Conservation (phyloP, 306 rosid species). For the Corylus heterophylla region DNA sequence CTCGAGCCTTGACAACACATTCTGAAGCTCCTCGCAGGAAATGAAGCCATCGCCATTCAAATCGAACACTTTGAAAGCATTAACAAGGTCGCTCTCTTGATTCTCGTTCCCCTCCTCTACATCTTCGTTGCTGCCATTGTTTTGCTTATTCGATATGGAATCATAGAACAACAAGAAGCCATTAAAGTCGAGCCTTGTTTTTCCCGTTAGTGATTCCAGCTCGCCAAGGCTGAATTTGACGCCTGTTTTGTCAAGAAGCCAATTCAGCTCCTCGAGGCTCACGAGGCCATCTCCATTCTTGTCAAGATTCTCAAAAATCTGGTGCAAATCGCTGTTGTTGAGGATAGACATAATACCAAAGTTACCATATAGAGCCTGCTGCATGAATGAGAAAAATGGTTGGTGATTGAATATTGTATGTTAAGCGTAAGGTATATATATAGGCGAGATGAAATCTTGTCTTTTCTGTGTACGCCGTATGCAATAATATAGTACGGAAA, state of each 20-base stretch:
- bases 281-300: conserved; percentile 59
- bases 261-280: conserved; percentile 61
- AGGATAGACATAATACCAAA: conserved; percentile 43
- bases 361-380: not conserved
- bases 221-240: conserved; percentile 40
- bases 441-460: too few species aligned
- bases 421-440: too few species aligned
- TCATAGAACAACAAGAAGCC: conserved; percentile 66
- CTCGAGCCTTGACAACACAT: conserved; percentile 59
- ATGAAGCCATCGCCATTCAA: conserved; percentile 80
- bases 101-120: conserved; percentile 18
- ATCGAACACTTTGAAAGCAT: conserved; percentile 79
- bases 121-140: conserved; percentile 21
- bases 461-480: too few species aligned
- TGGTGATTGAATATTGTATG: too few species aligned
- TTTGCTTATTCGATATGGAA: conserved; percentile 42
- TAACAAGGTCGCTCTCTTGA: conserved; percentile 53
- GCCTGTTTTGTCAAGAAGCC: conserved; percentile 41
- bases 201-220: conserved; percentile 54
- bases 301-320: conserved; percentile 70
- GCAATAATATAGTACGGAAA: too few species aligned
- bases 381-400: not conserved
- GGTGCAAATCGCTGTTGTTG: conserved; percentile 45
- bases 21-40: conserved; percentile 58
- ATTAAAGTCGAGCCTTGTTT: conserved; percentile 41